phyloP scores from a whole-genome alignment of 23 red algal genomes.

The Gracilaria gracilis region DNA sequence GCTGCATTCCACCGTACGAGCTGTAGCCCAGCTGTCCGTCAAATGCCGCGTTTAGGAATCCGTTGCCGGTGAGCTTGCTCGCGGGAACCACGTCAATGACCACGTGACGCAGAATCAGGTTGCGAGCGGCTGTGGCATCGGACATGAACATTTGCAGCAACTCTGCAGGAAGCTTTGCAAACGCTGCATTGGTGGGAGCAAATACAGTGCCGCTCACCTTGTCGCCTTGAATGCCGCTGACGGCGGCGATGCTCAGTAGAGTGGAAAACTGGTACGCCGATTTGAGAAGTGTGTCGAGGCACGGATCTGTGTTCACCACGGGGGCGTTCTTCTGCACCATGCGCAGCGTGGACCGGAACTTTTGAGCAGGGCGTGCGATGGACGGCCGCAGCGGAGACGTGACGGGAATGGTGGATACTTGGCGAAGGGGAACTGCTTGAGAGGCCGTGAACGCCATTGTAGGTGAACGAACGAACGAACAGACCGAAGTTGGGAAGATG shows the following conservation, averaged over 20 bases:
- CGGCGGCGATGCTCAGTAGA: conserved; percentile 21
- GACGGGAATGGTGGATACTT: background rate
- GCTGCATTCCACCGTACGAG: conserved; percentile 6
- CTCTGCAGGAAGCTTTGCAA: conserved; percentile 24
- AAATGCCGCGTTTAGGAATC: conserved; percentile 19
- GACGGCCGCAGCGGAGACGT: background rate
- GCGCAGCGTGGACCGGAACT: background rate
- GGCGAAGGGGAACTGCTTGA: conserved; percentile 7
- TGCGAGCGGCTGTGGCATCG: background rate
- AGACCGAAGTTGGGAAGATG: background rate
- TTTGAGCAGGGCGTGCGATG: background rate
- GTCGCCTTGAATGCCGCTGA: background rate
- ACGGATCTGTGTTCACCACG: conserved; percentile 26
- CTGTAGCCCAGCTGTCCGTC: conserved; percentile 57
- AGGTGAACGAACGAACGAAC: too few species aligned
- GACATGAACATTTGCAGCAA: conserved; percentile 11
- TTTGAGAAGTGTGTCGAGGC: conserved; percentile 26
- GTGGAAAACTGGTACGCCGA: conserved; percentile 17
- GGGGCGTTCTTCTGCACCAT: conserved; percentile 34
- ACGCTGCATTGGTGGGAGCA: conserved; percentile 65
- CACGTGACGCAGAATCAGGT: conserved; percentile 51
- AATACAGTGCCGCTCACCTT: conserved; percentile 53
- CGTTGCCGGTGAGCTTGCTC: conserved; percentile 42
- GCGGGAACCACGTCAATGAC: conserved; percentile 23
- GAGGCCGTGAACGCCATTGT: conserved; percentile 37